Evolutionary conservation across 2,329 filamentous ascomycete genomes (phyloP).

Genomic region (Phialophora expanda): DNA sequence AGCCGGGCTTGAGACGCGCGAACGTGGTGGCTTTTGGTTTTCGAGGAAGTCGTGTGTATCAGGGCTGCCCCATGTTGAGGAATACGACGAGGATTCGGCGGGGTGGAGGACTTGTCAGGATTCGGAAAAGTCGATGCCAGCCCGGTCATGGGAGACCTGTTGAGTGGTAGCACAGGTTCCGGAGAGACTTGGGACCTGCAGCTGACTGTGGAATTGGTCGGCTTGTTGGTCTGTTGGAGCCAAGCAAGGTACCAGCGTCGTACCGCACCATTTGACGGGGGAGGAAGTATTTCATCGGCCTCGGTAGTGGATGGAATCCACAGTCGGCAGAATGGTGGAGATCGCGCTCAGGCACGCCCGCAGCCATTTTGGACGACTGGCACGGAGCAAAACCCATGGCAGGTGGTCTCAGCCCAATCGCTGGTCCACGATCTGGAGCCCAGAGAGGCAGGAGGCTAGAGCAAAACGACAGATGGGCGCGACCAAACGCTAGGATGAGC

Average conservation of each 20-base stretch:
- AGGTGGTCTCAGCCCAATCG: constrained; percentile 20
- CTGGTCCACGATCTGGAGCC: constrained; percentile 3
- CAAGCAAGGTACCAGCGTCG: constrained; percentile 24
- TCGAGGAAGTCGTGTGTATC: constrained; percentile 24
- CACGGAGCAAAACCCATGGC: constrained; percentile 1
- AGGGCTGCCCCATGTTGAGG: constrained; percentile 32
- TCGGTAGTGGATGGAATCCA: constrained; percentile 20
- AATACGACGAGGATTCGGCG: constrained; percentile 22
- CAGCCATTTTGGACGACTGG: constrained; percentile 13
- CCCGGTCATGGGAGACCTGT: constrained; percentile 12
- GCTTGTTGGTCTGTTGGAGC: constrained; percentile 24
- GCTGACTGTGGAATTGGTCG: constrained; percentile 22
- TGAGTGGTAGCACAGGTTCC: constrained; percentile 28
- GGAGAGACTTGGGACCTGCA: constrained; percentile 29
- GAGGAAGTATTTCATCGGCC: constrained; percentile 15
- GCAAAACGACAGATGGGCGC: constrained; percentile 6
- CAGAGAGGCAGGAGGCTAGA: constrained; percentile 18
- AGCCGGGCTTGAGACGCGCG: constrained; percentile 24
- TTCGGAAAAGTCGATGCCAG: constrained; percentile 20
- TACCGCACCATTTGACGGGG: constrained; percentile 22
- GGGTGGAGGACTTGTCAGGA: constrained; percentile 29
- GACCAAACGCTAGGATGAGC: not conserved
- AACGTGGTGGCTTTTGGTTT: constrained; percentile 22
- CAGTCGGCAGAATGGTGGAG: constrained; percentile 17
- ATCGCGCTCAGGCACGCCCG: constrained; percentile 21